Evolutionary conservation across 2,329 filamentous ascomycete species (phyloP).

Genomic region (Exophiala viscosa): DNA sequence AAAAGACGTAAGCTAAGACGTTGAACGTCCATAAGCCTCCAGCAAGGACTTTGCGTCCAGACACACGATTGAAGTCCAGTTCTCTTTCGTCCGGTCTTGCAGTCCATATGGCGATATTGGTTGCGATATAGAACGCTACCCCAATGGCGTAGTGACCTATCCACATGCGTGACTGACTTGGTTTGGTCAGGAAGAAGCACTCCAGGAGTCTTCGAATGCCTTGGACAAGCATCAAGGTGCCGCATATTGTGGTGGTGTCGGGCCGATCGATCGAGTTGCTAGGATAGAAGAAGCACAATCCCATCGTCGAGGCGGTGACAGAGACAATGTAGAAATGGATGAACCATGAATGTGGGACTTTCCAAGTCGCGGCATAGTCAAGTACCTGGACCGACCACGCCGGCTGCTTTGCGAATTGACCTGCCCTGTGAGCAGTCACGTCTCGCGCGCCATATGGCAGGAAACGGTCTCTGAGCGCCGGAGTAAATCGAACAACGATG

Average conservation of each 20-base stretch:
- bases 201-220: slow-evolving; percentile 73
- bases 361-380: slow-evolving; percentile 51
- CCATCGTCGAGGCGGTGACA: slow-evolving; percentile 66
- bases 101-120: slow-evolving; percentile 76
- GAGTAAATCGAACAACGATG: slow-evolving; percentile 49
- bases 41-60: not conserved
- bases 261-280: slow-evolving; percentile 47
- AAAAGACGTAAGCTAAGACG: slow-evolving; percentile 9
- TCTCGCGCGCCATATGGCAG: slow-evolving; percentile 57
- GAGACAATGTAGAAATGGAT: slow-evolving; percentile 79
- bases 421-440: not conserved
- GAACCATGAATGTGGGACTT: slow-evolving; percentile 87
- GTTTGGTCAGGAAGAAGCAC: slow-evolving; percentile 57
- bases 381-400: slow-evolving; percentile 33
- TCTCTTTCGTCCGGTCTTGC: slow-evolving; percentile 46
- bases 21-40: slow-evolving; percentile 4
- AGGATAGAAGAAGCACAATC: slow-evolving; percentile 51
- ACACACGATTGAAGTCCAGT: not conserved
- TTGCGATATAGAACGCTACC: slow-evolving; percentile 69
- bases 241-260: slow-evolving; percentile 50
- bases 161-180: slow-evolving; percentile 77
- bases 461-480: slow-evolving; percentile 53
- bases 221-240: slow-evolving; percentile 72
- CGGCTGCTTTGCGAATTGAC: not conserved
- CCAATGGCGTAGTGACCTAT: slow-evolving; percentile 78